A percentile compares a stretch with the other conserved stretches of the same genome.
Conservation (phyloP, 139 green algal genomes). For the Spirogloea muscicola region DNA sequence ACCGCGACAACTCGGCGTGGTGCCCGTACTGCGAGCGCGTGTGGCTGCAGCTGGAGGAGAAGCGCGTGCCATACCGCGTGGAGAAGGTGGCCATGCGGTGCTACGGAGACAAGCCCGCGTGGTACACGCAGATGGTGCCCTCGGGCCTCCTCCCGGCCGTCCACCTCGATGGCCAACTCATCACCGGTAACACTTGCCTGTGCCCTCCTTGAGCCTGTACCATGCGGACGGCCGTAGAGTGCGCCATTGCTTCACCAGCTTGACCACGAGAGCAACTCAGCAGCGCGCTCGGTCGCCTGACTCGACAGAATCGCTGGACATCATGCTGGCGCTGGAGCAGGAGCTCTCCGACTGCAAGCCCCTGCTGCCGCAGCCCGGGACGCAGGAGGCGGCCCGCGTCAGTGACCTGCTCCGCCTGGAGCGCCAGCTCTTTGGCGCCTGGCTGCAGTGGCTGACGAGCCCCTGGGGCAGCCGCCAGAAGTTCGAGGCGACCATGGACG, state of each 20-base stretch:
- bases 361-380: slow-evolving; percentile 65
- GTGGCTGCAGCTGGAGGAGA: slow-evolving; percentile 94
- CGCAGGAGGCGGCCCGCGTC: neutral
- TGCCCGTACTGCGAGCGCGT: slow-evolving; percentile 76
- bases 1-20: slow-evolving; percentile 71
- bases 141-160: slow-evolving; percentile 34
- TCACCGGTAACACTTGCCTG: too few species aligned
- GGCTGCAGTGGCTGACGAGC: slow-evolving; percentile 53
- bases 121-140: slow-evolving; percentile 55
- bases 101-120: slow-evolving; percentile 84
- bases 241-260: too few species aligned
- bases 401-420: slow-evolving; percentile 72
- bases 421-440: slow-evolving; percentile 55
- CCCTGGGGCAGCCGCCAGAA: slow-evolving; percentile 20
- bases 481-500: slow-evolving; percentile 66
- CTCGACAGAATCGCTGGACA: slow-evolving; percentile 62
- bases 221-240: too few species aligned
- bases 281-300: too few species aligned
- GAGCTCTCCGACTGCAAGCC: slow-evolving; percentile 69
- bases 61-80: slow-evolving; percentile 80
- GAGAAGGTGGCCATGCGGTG: slow-evolving; percentile 76
- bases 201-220: too few species aligned
- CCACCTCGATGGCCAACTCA: too few species aligned
- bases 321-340: slow-evolving; percentile 47
- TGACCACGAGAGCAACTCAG: too few species aligned